Evolutionary conservation across 371 early-diverging fungal species (phyloP), one percentile per base, ranked within the genome.

Genomic region (Mucor circinelloides): DNA sequence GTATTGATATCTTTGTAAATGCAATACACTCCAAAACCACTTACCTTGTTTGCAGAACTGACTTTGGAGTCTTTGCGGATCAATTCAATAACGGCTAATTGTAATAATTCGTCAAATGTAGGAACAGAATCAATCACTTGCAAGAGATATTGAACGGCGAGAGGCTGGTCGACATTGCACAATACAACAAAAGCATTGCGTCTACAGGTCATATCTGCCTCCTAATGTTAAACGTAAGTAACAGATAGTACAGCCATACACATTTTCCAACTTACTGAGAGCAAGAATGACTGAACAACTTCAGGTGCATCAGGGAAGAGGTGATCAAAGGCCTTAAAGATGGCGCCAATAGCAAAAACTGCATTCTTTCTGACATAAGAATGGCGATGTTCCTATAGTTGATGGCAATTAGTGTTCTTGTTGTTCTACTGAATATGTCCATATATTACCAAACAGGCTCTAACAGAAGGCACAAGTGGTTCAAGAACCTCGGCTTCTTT

Each of bases 301-400:
- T 97, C 97, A 13, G 96, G 95, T 21, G 96, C 97, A 76, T 99
- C 99, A 23, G 99, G 99, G 63, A 98, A 93, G 36, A 99, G 87
- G 65, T 90, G 88, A 60, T 97, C 94, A 76, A 91, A 89, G 75
- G 87, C 85, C 65, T 93, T 92, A 83, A 90, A 97, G 67, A 98
- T 94, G 34, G 92, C 82, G 52, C 88, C 89, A 63, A 99, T 91
- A 59, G 98, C 97, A 56, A 95, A 89, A 28, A 99, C 93, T 36
- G 99, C 99, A 77, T 98, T 99, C 80, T 95, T 95, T 73, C 99
- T 89, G 55, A 99, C 99, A 79, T 98, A 98, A 13, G 97, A 87
- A 78, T 97, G 95, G 52, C 97, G 92, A 83, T 99, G 98, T 82
- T 91, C 93, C 87, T 93, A 81, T 69, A 21, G 9, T 21, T 19